Conservation (phyloP, 2,329 filamentous ascomycete genomes). For the Rhynchosporium secalis region DNA sequence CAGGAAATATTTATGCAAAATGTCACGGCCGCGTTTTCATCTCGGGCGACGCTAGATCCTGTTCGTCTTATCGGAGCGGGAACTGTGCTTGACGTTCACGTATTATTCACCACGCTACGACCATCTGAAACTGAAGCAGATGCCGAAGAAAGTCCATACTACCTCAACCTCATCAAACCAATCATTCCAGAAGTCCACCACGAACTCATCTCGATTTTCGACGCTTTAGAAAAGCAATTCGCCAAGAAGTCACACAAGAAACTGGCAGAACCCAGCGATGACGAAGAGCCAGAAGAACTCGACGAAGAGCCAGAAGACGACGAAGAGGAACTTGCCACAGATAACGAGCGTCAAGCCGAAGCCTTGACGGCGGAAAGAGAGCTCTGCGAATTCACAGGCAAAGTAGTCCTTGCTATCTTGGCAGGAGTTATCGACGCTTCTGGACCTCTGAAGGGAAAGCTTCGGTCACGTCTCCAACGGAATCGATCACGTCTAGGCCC, state of each 20-base stretch:
- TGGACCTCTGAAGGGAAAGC: conserved; percentile 59
- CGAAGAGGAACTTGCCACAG: conserved; percentile 51
- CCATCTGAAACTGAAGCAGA: conserved; percentile 48
- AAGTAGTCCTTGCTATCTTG: conserved; percentile 78
- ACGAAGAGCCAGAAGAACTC: conserved; percentile 70
- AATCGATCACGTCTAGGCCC: conserved; percentile 79
- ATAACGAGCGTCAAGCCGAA: conserved; percentile 60
- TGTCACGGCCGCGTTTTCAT: conserved; percentile 68
- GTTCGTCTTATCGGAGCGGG: conserved; percentile 75
- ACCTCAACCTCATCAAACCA: conserved; percentile 66
- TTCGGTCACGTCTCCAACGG: conserved; percentile 70
- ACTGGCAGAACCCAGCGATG: conserved; percentile 65
- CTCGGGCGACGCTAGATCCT: conserved; percentile 70
- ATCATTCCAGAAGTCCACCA: conserved; percentile 62
- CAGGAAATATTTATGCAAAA: conserved; percentile 60
- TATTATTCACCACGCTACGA: conserved; percentile 73
- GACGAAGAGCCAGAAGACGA: conserved; percentile 63
- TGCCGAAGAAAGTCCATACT: conserved; percentile 50
- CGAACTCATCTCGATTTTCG: conserved; percentile 75
- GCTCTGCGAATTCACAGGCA: conserved; percentile 81
- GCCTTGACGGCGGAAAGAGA: conserved; percentile 79
- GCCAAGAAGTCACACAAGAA: conserved; percentile 67
- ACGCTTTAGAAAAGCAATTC: conserved; percentile 72
- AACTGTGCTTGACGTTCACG: conserved; percentile 78
- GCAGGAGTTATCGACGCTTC: conserved; percentile 71